Conservation (phyloP, 2,329 filamentous ascomycete species). For the Fusarium scirpi region DNA sequence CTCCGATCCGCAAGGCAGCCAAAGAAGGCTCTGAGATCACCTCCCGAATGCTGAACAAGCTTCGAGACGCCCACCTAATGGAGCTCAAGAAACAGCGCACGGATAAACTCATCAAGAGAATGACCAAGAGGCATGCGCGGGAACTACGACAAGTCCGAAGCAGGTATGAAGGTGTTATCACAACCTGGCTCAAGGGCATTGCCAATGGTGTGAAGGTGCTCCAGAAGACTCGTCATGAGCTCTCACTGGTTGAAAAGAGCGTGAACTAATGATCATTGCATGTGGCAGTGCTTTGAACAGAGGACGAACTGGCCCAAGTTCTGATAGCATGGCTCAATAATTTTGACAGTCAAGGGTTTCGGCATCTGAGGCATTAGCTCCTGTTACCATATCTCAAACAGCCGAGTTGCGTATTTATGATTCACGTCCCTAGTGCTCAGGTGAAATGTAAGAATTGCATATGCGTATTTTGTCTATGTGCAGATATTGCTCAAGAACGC, state of each 20-base stretch:
- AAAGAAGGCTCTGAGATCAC: slow-evolving; percentile 1
- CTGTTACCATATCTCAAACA: not conserved
- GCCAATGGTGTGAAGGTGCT: not conserved
- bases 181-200: not conserved
- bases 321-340: not conserved
- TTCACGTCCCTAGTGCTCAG: not conserved
- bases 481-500: slow-evolving; percentile 34
- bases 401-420: not conserved
- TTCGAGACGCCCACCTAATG: not conserved
- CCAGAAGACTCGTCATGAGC: not conserved
- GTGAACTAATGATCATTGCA: not conserved
- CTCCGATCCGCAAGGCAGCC: not conserved
- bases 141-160: not conserved
- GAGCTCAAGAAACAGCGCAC: not conserved
- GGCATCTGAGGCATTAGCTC: not conserved
- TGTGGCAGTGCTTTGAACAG: not conserved
- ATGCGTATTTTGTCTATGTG: slow-evolving; percentile 34
- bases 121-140: not conserved
- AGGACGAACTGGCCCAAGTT: not conserved
- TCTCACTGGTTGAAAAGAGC: not conserved
- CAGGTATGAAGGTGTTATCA: not conserved
- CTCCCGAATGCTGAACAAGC: not conserved
- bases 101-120: not conserved
- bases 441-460: slow-evolving; percentile 6
- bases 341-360: not conserved